Conservation (phyloP, 2,329 filamentous ascomycete species). For the Penicillium sp. region DNA sequence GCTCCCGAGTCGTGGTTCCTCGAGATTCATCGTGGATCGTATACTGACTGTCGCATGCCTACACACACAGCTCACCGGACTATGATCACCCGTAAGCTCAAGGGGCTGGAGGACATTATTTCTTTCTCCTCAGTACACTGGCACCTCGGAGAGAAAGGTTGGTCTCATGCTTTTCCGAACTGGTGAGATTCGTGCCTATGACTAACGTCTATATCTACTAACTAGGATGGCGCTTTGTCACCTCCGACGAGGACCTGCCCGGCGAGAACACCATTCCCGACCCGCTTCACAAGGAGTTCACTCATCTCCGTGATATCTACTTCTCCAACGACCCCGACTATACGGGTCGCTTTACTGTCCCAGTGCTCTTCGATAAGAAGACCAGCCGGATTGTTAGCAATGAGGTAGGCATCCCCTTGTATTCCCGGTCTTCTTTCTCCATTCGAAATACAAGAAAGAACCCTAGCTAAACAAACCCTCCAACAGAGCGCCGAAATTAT, state of each 20-base stretch:
- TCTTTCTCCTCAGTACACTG: constrained; percentile 80
- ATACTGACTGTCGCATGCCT: no score
- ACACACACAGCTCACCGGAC: constrained; percentile 64
- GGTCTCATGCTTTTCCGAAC: no score
- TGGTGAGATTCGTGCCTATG: no score
- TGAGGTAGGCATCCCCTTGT: constrained; percentile 49
- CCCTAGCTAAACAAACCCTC: not conserved
- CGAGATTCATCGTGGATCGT: no score
- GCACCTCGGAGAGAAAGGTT: constrained; percentile 68
- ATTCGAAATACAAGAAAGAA: not conserved
- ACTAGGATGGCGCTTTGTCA: constrained; percentile 76
- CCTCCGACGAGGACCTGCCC: constrained; percentile 53
- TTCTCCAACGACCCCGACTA: constrained; percentile 68
- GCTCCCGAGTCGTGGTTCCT: no score
- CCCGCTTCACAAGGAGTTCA: constrained; percentile 61
- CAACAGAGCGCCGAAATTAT: constrained; percentile 71
- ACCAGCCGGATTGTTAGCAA: constrained; percentile 76
- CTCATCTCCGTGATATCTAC: constrained; percentile 72
- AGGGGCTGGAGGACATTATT: constrained; percentile 84
- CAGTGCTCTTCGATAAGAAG: constrained; percentile 69
- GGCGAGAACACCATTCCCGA: constrained; percentile 50
- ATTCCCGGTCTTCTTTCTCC: no score
- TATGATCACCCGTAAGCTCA: constrained; percentile 80
- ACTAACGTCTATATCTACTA: no score
- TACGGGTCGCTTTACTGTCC: constrained; percentile 76